Conservation (phyloP, 1,284 basidiomycete genomes). For the Pseudozyma hubeiensis region DNA sequence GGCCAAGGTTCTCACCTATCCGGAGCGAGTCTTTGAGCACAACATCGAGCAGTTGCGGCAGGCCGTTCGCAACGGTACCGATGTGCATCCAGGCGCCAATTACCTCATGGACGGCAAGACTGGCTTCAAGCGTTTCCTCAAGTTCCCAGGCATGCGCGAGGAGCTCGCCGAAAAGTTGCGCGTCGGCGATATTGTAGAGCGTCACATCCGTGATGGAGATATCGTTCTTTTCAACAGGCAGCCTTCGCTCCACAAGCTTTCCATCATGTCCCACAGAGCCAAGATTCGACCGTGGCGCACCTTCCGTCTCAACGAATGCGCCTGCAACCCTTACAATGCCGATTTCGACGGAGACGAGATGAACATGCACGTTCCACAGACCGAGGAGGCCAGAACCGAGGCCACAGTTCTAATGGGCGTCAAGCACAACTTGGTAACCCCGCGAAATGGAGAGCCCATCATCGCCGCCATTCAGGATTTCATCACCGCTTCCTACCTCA, state of each 20-base stretch:
- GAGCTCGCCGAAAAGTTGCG: constrained; percentile 78
- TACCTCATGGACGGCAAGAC: constrained; percentile 80
- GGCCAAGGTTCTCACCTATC: constrained; percentile 94
- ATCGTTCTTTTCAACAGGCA: constrained; percentile 99
- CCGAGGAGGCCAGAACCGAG: constrained; percentile 97
- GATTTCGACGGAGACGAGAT: constrained; percentile 99
- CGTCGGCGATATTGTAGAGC: constrained; percentile 89
- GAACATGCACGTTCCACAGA: constrained; percentile 98
- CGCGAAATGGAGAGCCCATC: constrained; percentile 66
- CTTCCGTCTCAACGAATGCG: constrained; percentile 98
- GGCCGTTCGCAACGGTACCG: constrained; percentile 88
- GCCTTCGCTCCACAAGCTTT: constrained; percentile 84
- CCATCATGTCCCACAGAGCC: constrained; percentile 96
- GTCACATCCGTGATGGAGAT: constrained; percentile 95
- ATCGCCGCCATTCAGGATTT: constrained; percentile 68
- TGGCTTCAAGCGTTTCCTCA: constrained; percentile 76
- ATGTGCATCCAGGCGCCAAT: constrained; percentile 95
- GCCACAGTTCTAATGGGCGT: constrained; percentile 98
- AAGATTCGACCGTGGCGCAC: constrained; percentile 97
- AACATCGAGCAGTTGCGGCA: constrained; percentile 84
- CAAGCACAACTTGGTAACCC: constrained; percentile 92
- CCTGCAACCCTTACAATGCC: constrained; percentile 98
- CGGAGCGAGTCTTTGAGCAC: constrained; percentile 91
- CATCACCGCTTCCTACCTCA: constrained; percentile 81
- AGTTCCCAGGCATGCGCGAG: constrained; percentile 62